Evolutionary conservation across 768 basidiomycete species (phyloP), one percentile per base, ranked within the genome.

Genomic region (Suillus decipiens): DNA sequence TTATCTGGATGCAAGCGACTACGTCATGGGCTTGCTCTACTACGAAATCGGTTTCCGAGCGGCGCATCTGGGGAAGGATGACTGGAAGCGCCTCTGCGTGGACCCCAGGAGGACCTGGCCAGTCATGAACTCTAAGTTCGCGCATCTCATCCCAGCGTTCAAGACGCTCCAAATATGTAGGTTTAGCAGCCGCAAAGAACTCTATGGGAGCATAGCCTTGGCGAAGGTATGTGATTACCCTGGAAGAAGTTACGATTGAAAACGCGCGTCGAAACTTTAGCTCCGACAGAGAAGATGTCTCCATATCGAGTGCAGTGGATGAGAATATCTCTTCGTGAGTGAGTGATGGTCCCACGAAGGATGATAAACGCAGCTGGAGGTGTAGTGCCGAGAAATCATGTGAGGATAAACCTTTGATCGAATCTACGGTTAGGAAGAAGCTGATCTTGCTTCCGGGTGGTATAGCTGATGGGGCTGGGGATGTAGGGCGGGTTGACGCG

Each of bases 121-220:
- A 73, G 65, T 76, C 77, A 70, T 72, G 78, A 63, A 79, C 76
- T 66, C 86, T 85, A 55, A 90, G 86, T 66, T 98, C 95, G 39
- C 95, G 86, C 81, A 92, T 83, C 71, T 95, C 92, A 71, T 98
- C 96, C 95, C 95, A 97, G 61, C 91, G 85, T 70, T 95, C 94
- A 76, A 98, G 79, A 7, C 94, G 86, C 65, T 93, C 90, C 68
- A 99, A 74, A 75, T 96, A 99, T 17, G 88, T 89, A 15, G 93
- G 85, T 57, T 86, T 87, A 64, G 90, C 81, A 8, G 88, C 82
- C 15, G 92, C 96, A 68, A 96, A 98, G 74, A 99, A 91, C 70
- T 97, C 93, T 70, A 99, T 84, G 2, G 89, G 89, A 2, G 90
- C 92, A 72, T 94, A 93, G 24, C 89, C 88, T 64, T 87, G 82